Conservation (phyloP, 768 basidiomycete genomes). For the Boletus subparvulus region DNA sequence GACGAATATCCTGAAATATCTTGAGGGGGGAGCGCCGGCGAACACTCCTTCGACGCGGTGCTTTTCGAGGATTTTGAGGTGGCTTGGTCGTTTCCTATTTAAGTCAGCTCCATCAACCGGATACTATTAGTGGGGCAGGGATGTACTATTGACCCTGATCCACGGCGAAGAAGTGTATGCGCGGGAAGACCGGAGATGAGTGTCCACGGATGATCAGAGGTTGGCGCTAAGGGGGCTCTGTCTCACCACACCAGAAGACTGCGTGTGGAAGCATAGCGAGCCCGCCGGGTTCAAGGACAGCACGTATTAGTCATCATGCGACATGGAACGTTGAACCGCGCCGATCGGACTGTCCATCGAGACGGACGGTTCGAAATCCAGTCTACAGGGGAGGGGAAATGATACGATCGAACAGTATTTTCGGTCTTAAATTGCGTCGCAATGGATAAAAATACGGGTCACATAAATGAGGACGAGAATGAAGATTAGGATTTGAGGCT, state of each 20-base stretch:
- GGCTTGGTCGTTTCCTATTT: conserved; percentile 14
- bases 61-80: conserved; percentile 30
- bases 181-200: conserved; percentile 29
- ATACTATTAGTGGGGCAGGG: conserved; percentile 11
- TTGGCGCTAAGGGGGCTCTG: conserved; percentile 1
- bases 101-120: conserved; percentile 9
- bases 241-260: conserved; percentile 9
- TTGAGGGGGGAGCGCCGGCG: conserved; percentile 4
- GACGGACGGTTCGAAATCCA: background rate
- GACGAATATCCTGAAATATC: conserved; percentile 30
- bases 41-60: conserved; percentile 30
- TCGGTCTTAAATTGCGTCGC: background rate
- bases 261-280: conserved; percentile 21
- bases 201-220: conserved; percentile 1
- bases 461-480: conserved; percentile 21
- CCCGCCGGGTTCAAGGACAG: conserved; percentile 21
- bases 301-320: conserved; percentile 23
- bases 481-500: conserved; percentile 17
- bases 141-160: conserved; percentile 29
- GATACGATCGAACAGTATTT: background rate
- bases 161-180: conserved; percentile 25
- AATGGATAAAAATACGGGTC: conserved; percentile 25
- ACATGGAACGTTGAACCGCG: conserved; percentile 4
- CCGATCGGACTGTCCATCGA: background rate
- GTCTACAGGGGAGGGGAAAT: background rate